Percentiles rank a stretch among this genome's conserved stretches.
phyloP scores from a whole-genome alignment of 345 rosid species.

The Camelina sativa region DNA sequence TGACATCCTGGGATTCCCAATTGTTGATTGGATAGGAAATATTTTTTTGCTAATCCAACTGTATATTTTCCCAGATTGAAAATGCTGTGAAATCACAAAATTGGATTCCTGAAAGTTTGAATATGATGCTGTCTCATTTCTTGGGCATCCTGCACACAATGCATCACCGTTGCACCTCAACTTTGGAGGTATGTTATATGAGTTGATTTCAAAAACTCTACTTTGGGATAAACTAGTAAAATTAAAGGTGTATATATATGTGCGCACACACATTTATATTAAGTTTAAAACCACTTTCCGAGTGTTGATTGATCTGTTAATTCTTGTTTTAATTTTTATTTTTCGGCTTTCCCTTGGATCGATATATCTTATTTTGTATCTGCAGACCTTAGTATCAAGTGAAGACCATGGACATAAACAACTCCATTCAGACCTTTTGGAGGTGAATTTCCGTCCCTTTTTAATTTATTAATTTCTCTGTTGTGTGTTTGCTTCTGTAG shows the following conservation, averaged over 20 bases:
- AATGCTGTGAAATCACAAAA: constrained; percentile 83
- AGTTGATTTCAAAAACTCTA: background rate
- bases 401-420: constrained; percentile 51
- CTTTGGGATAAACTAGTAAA: background rate
- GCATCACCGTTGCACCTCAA: constrained; percentile 78
- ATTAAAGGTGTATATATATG: background rate
- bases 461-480: background rate
- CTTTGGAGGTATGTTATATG: constrained; percentile 69
- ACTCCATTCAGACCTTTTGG: constrained; percentile 70
- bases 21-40: constrained; percentile 1
- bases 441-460: constrained; percentile 50
- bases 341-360: background rate
- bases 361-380: constrained; percentile 7
- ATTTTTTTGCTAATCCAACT: constrained; percentile 14
- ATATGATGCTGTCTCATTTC: constrained; percentile 64
- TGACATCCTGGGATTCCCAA: background rate
- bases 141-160: constrained; percentile 80
- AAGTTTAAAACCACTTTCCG: background rate
- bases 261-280: background rate
- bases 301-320: constrained; percentile 5
- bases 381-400: constrained; percentile 63
- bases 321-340: constrained; percentile 3
- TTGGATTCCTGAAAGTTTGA: constrained; percentile 58
- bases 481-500: constrained; percentile 9
- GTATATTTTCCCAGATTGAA: constrained; percentile 56